Evolutionary conservation across 129 eudicot species (phyloP).

Genomic region (Scalesia atractyloides): DNA sequence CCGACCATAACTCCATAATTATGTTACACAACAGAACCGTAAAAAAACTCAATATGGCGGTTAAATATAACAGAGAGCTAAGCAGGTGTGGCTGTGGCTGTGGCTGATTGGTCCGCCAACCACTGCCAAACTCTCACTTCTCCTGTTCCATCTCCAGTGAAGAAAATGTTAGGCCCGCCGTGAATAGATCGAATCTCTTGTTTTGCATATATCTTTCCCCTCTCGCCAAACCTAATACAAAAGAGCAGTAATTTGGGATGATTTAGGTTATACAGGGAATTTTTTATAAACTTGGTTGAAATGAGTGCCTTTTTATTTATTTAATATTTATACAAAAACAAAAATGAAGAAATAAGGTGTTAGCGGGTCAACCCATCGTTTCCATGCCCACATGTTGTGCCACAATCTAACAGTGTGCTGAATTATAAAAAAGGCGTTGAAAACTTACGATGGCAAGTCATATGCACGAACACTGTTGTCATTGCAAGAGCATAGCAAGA

Average conservation of each 20-base stretch:
- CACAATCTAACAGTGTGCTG: background rate
- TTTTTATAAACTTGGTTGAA: too few relatives aligned
- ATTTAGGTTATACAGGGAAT: background rate
- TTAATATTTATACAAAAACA: too few relatives aligned
- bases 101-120: constrained; percentile 56
- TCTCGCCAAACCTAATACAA: constrained; percentile 67
- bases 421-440: background rate
- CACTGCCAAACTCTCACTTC: constrained; percentile 87
- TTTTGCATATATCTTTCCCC: constrained; percentile 76
- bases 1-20: constrained; percentile 22
- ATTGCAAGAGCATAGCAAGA: constrained; percentile 75
- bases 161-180: constrained; percentile 82
- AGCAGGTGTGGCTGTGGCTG: constrained; percentile 38
- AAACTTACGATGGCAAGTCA: constrained; percentile 89
- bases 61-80: constrained; percentile 7
- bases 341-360: too few relatives aligned
- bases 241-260: background rate
- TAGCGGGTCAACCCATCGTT: too few relatives aligned
- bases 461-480: constrained; percentile 76
- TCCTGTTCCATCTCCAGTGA: constrained; percentile 95
- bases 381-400: too few relatives aligned
- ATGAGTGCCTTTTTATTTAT: too few relatives aligned
- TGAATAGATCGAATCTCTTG: constrained; percentile 76
- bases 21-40: constrained; percentile 8
- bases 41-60: constrained; percentile 17